phyloP scores from a whole-genome alignment of 2,329 filamentous ascomycete genomes.

The Rachicladosporium sp. region DNA sequence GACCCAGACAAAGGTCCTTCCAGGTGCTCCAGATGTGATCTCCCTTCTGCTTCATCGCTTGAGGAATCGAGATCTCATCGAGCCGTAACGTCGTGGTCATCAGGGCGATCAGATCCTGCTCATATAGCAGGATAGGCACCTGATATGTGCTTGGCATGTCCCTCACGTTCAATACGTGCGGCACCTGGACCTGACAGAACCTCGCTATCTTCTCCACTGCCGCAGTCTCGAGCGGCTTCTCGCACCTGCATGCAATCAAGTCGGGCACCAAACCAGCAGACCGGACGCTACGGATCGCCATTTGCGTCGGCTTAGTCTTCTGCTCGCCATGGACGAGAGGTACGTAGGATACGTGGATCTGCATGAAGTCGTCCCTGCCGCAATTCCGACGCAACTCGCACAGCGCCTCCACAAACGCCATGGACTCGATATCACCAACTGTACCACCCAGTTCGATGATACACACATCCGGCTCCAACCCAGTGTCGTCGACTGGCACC shows the following conservation, averaged over 20 bases:
- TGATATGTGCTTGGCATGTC: conserved; percentile 89
- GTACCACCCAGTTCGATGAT: conserved; percentile 65
- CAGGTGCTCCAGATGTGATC: conserved; percentile 64
- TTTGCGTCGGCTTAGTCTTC: conserved; percentile 95
- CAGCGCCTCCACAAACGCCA: conserved; percentile 78
- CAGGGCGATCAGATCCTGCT: conserved; percentile 62
- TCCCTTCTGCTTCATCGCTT: conserved; percentile 49
- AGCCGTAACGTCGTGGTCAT: conserved; percentile 56
- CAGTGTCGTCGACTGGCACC: conserved; percentile 76
- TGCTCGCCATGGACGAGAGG: conserved; percentile 66
- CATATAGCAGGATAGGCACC: conserved; percentile 79
- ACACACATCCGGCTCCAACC: conserved; percentile 77
- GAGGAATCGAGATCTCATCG: conserved; percentile 37
- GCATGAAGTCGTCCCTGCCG: conserved; percentile 69
- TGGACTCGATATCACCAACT: conserved; percentile 73
- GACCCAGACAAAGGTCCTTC: conserved; percentile 56
- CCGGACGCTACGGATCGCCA: conserved; percentile 72
- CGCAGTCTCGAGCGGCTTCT: conserved; percentile 56
- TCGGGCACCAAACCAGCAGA: conserved; percentile 56
- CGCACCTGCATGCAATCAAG: conserved; percentile 84
- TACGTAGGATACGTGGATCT: conserved; percentile 81
- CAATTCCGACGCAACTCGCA: conserved; percentile 62
- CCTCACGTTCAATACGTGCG: conserved; percentile 77
- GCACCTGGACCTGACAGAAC: conserved; percentile 73
- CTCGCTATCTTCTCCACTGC: conserved; percentile 81